Percentiles rank a stretch among this genome's conserved stretches.
These are phyloP conservation scores for Pleurotus djamor DNA, from an alignment of 768 basidiomycete species.

Conservation along the genomic window DNA sequence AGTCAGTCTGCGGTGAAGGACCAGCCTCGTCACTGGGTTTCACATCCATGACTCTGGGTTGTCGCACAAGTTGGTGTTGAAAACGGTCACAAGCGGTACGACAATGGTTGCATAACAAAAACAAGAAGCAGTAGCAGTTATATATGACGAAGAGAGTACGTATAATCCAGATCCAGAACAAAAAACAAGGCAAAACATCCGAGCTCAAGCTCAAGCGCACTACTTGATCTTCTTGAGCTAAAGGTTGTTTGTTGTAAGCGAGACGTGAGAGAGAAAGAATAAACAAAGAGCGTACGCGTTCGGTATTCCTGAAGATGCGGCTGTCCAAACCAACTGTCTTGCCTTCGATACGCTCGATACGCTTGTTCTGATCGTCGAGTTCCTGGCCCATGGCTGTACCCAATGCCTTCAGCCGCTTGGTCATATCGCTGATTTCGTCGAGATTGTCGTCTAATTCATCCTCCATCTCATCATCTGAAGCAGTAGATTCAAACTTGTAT, in stretches of 20 bases:
- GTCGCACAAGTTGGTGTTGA: too few species aligned
- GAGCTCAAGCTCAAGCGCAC: not conserved
- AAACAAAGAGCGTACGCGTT: constrained; percentile 52
- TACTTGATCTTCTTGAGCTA: constrained; percentile 66
- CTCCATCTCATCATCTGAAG: constrained; percentile 91
- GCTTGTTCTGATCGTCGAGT: constrained; percentile 80
- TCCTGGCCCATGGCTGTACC: constrained; percentile 86
- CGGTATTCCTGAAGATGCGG: constrained; percentile 78
- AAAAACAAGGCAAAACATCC: not conserved
- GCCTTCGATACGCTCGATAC: constrained; percentile 73
- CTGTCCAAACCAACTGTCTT: constrained; percentile 79
- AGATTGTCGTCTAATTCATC: constrained; percentile 93
- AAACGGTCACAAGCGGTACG: not conserved
- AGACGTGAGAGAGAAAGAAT: not conserved
- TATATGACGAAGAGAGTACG: not conserved
- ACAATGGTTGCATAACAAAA: not conserved
- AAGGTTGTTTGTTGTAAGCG: constrained; percentile 5
- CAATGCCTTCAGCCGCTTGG: constrained; percentile 75
- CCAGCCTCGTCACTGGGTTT: not conserved
- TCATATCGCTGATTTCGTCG: constrained; percentile 77
- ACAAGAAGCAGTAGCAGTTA: not conserved
- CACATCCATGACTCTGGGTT: not conserved
- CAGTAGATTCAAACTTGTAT: constrained; percentile 90
- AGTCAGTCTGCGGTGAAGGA: not conserved
- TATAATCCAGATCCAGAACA: not conserved